Base-by-base conservation (phyloP, 108 stramenopile genomes). In the Skeletonema menzelii region DNA sequence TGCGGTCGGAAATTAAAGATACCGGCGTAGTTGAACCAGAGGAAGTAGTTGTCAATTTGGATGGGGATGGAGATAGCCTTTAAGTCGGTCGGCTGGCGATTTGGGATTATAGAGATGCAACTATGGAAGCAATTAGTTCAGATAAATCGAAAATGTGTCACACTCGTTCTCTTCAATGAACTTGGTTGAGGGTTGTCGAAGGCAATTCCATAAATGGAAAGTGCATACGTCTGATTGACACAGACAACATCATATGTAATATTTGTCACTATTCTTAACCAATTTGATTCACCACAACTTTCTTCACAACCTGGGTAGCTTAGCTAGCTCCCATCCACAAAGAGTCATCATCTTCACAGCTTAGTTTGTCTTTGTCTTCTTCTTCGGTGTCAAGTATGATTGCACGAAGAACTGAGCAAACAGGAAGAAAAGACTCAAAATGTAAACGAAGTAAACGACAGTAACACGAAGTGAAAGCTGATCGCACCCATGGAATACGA, bases 361-460 rank as follows among this genome's bases (percentile, higher is more conserved):
- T 17, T 53, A 53, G 1, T 53, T 53, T 53, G 49, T 53, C 49
- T 53, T 53, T 46, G 44, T 85, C 72, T 84, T 89, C 85, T 94
- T 95, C 70, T 87, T 88, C n/a, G 89, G 88, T 70, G 85, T 93
- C 70, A 96, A 73, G 86, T 99, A 99, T 27, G 92, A 92, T 47
- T 84, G 62, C 53, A 99, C 91, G 68, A 91, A 99, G 82, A 99
- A 99, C 75, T 98, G 92, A 65, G 92, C 94, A 79, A 99, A 99
- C 20, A 99, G 86, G 55, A 96, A 64, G 62, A 99, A 93, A 2
- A 99, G 88, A 49, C 92, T 89, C 69, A 99, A 60, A 73, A 99
- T 99, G 87, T 99, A 99, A 42, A 83, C 87, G 34, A 98, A 86
- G 82, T 99, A 99, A 8, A 88, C 75, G 5, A 73, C 49, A 0